Evolutionary conservation across 176 grass and related monocot genomes (phyloP), one percentile per base, ranked within the genome.

Genomic region (Ensete ventricosum): DNA sequence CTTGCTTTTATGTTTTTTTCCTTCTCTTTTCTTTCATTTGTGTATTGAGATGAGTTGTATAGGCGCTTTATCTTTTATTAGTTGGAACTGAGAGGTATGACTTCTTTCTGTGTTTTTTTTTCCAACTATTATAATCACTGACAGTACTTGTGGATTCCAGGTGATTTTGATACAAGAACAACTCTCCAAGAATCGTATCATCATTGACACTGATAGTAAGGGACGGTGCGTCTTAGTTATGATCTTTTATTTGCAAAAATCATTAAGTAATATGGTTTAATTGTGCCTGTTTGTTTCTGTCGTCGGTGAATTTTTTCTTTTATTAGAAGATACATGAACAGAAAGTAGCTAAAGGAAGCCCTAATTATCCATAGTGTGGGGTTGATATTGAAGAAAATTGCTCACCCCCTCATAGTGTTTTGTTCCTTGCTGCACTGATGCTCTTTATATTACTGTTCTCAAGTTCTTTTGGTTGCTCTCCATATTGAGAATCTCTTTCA

Each of bases 161-260:
- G 94, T 98, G 78, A 91, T 98, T 76, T 78, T 98, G 82, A 98
- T 98, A 82, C 95, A 98, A 79, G 95, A 98, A 67, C 95, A 98
- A 54, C 82, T 98, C 67, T 93, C 88, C 27, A 98, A 98, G 79
- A 98, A 98, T 87, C 90, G 85, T 83, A 98, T 98, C 77, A 89
- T 98, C 76, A 87, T 93, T 13, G 95, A 93, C 54, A 98, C 75
- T 0, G 95, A 98, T 76, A 77, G 69, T 73, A 98, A 98, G 82
- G 84, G 88, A 85, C 90, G 95, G 90, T 96, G 50, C 7, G 78
- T 76, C 58, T 57, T 69, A 68, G 58, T n/a, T 57, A 50, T 34
- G 77, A 52, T 62, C 3, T 57, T 55, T 54, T 77, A 65, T 49
- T 82, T 54, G 77, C 69, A 67, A 78, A 53, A 78, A 58, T 60